Evolutionary conservation across 345 rosid species (phyloP), one percentile per base, ranked within the genome.

Genomic region (Eucalyptus albens): DNA sequence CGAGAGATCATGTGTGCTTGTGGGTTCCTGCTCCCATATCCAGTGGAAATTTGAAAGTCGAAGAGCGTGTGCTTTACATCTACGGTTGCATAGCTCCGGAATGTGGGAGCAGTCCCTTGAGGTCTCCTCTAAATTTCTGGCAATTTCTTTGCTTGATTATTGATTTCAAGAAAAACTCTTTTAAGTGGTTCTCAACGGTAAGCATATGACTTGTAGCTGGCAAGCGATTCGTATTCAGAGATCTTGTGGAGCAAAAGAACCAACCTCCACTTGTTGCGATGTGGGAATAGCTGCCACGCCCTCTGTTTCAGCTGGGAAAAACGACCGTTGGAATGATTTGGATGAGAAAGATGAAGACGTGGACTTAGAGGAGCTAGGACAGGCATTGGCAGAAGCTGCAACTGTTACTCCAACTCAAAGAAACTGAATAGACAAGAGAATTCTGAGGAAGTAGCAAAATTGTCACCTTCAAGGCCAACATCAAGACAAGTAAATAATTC

Each of bases 11-110:
- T 17, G 53, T 50, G 40, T 81, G 59, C 55, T 49, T 31, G 62
- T 65, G 93, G 98, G 95, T 95, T 88, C 94, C 93, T 91, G 96
- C 96, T 87, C 98, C 98, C 50, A 87, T 96, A 91, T 93, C 95
- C 29, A 92, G 50, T 87, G 93, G 90, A 86, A 59, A 47, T 88
- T 90, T 88, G 72, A 94, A 88, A 59, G 89, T 91, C 44, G 94
- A 96, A 87, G 98, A 97, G 82, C 98, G 98, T 88, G 92, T 93
- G 55, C 89, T 97, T 90, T 92, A 95, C 88, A 92, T 97, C 86
- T 93, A 95, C 50, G 96, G 97, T 86, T 97, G 99, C 92, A 86
- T 93, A 77, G 89, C 77, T 89, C 93, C 91, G 15, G 87, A 92
- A 81, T 97, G 99, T 91, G 97, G 95, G 83, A 92, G 90, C 72